phyloP scores from a whole-genome alignment of 2,329 filamentous ascomycete genomes.

The Zasmidium cellare region DNA sequence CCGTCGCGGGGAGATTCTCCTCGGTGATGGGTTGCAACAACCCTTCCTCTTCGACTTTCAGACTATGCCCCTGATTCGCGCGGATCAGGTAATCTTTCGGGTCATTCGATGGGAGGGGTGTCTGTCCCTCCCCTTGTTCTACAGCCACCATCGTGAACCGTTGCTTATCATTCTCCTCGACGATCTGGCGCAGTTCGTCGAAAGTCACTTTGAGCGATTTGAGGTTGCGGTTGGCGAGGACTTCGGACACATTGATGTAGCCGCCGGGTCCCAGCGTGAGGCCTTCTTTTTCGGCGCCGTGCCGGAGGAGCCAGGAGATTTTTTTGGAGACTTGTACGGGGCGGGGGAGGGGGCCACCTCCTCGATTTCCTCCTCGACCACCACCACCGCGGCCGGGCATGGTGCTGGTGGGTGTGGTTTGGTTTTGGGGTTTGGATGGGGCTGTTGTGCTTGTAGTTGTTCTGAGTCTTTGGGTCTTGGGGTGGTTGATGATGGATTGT shows the following conservation, averaged over 20 bases:
- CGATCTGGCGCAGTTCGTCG: slow-evolving; percentile 68
- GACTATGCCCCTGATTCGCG: slow-evolving; percentile 91
- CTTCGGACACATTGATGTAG: slow-evolving; percentile 60
- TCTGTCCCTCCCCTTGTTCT: slow-evolving; percentile 30
- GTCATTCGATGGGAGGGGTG: slow-evolving; percentile 37
- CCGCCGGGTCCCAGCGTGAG: slow-evolving; percentile 59
- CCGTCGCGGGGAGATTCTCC: slow-evolving; percentile 39
- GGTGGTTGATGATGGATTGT: too few species aligned
- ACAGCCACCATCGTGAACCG: slow-evolving; percentile 76
- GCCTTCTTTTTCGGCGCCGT: slow-evolving; percentile 62
- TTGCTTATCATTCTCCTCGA: slow-evolving; percentile 81
- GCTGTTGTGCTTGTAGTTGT: too few species aligned
- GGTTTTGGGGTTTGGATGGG: not conserved
- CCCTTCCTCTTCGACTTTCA: slow-evolving; percentile 70
- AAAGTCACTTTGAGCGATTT: slow-evolving; percentile 72
- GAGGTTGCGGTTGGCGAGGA: slow-evolving; percentile 61
- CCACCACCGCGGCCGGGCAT: slow-evolving; percentile 10
- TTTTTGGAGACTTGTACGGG: slow-evolving; percentile 36
- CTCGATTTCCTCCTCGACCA: slow-evolving; percentile 10
- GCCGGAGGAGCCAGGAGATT: slow-evolving; percentile 55
- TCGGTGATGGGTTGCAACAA: slow-evolving; percentile 68
- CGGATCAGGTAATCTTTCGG: slow-evolving; percentile 79
- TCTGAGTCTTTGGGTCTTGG: too few species aligned
- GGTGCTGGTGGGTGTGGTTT: not conserved
- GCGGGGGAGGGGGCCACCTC: slow-evolving; percentile 22